phyloP scores from a whole-genome alignment of 805 yeast species.

The Phaffomyces antillensis region DNA sequence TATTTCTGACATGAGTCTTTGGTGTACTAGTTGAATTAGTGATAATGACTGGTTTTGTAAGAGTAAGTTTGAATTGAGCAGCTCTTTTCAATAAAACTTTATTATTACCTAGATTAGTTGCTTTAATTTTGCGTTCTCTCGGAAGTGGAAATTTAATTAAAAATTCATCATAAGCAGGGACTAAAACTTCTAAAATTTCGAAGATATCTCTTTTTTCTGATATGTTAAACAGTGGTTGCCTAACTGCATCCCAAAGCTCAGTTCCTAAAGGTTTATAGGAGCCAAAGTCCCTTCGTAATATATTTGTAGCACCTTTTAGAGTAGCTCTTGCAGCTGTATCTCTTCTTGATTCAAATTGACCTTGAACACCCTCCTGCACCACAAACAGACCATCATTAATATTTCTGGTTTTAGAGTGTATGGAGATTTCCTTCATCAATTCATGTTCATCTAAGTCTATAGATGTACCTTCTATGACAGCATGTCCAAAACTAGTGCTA shows the following conservation, averaged over 20 bases:
- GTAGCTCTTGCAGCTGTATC: conserved; percentile 61
- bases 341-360: conserved; percentile 43
- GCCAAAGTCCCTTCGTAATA: conserved; percentile 51
- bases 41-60: conserved; percentile 8
- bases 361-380: conserved; percentile 46
- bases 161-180: conserved; percentile 51
- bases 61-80: conserved; percentile 22
- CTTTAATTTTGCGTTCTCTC: conserved; percentile 57
- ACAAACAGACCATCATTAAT: conserved; percentile 36
- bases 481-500: conserved; percentile 47
- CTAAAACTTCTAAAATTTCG: conserved; percentile 59
- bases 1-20: conserved; percentile 1
- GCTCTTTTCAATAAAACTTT: conserved; percentile 55
- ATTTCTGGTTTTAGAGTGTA: conserved; percentile 4
- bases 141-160: conserved; percentile 64
- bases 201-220: conserved; percentile 56
- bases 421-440: conserved; percentile 24
- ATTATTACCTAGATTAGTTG: conserved; percentile 46
- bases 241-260: conserved; percentile 64
- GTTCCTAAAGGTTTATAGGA: conserved; percentile 48
- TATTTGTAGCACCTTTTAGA: conserved; percentile 56
- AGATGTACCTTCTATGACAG: conserved; percentile 59
- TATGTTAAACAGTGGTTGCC: conserved; percentile 52
- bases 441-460: conserved; percentile 61
- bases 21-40: neutral